These are phyloP conservation scores for Butyriboletus appendiculatus DNA, from an alignment of 1,284 basidiomycete genomes.

Conservation along the genomic window DNA sequence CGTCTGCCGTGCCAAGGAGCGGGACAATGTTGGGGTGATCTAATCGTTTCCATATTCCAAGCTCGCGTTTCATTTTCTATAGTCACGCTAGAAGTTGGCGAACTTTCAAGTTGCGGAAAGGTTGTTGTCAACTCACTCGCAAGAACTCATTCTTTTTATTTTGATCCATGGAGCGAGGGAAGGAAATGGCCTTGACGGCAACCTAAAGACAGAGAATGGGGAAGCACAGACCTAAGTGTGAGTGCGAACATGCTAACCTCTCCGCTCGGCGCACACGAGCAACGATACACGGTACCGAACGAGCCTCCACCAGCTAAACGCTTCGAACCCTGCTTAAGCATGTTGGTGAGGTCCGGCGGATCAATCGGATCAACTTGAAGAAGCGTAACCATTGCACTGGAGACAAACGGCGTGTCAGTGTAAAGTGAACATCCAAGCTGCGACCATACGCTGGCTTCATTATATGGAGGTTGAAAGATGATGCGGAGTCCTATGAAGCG, in stretches of 20 bases:
- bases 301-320: neutral
- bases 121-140: neutral
- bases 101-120: neutral
- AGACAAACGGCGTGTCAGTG: neutral
- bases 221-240: neutral
- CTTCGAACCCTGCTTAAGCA: neutral
- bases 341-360: neutral
- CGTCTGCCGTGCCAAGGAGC: neutral
- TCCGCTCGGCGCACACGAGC: neutral
- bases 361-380: neutral
- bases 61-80: constrained; percentile 8
- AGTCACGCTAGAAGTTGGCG: neutral
- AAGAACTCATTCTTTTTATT: neutral
- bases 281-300: constrained; percentile 5
- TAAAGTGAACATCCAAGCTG: neutral
- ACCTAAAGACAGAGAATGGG: neutral
- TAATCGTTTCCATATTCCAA: constrained; percentile 6
- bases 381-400: neutral
- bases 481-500: neutral
- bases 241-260: neutral
- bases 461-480: neutral
- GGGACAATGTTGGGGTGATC: neutral
- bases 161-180: neutral
- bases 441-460: neutral
- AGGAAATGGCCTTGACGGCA: constrained; percentile 7